Percentiles rank a stretch among this genome's conserved stretches.
phyloP scores from a whole-genome alignment of 2,329 filamentous ascomycete genomes.

The Xylaria sp. region DNA sequence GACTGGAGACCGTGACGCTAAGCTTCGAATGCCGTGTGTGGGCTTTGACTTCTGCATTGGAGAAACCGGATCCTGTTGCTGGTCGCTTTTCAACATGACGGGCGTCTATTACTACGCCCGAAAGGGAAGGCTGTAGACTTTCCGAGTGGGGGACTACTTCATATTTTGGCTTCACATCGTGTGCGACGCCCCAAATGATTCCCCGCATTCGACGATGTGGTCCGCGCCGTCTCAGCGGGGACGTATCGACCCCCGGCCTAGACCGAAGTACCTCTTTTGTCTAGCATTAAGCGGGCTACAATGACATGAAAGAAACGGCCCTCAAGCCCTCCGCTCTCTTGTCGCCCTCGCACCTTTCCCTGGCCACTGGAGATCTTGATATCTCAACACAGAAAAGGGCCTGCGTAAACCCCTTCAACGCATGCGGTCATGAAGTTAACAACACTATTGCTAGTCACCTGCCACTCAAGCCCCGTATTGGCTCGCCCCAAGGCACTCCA shows the following conservation, averaged over 20 bases:
- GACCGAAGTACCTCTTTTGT: neutral
- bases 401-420: neutral
- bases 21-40: neutral
- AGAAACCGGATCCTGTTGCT: no score
- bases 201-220: slow-evolving; percentile 23
- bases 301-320: slow-evolving; percentile 1
- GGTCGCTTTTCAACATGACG: neutral
- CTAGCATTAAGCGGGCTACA: neutral
- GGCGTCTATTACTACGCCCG: slow-evolving; percentile 4
- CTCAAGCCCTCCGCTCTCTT: neutral
- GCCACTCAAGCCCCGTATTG: slow-evolving; percentile 5
- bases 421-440: slow-evolving; percentile 21
- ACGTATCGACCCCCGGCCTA: slow-evolving; percentile 2
- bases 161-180: slow-evolving; percentile 5
- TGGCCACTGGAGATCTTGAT: no score
- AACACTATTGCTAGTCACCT: slow-evolving; percentile 25
- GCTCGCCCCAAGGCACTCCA: slow-evolving; percentile 11
- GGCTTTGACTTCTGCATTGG: neutral
- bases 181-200: slow-evolving; percentile 6
- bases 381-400: neutral
- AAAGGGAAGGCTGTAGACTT: slow-evolving; percentile 20
- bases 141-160: slow-evolving; percentile 12
- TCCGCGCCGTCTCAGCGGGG: slow-evolving; percentile 23
- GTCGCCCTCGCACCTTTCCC: neutral
- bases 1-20: neutral